Conservation (phyloP, 2,329 filamentous ascomycete species). For the Teratosphaeria pseudoeucalypti region DNA sequence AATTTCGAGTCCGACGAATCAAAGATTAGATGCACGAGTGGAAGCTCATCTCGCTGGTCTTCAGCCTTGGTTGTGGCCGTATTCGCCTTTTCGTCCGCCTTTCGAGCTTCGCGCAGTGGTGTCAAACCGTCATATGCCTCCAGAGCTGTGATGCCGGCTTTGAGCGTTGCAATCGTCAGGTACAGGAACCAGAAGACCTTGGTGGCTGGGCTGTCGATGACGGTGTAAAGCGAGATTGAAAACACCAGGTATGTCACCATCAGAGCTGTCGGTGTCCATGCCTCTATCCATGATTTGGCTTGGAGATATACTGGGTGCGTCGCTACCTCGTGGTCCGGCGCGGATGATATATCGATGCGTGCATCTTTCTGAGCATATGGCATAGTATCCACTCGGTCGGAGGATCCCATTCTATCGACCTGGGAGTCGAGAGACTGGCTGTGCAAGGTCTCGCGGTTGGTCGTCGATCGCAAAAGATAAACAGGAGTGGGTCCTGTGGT, state of each 20-base stretch:
- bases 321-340: neutral
- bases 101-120: constrained; percentile 9
- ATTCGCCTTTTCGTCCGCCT: constrained; percentile 5
- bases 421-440: neutral
- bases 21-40: constrained; percentile 10
- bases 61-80: constrained; percentile 2
- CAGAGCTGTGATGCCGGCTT: constrained; percentile 7
- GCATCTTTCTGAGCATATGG: neutral
- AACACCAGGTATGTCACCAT: constrained; percentile 14
- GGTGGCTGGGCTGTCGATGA: constrained; percentile 4
- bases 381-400: neutral
- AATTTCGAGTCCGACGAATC: neutral
- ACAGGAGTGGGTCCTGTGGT: neutral
- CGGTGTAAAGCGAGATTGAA: constrained; percentile 13
- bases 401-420: neutral
- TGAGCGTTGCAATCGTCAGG: constrained; percentile 10
- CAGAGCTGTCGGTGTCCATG: constrained; percentile 9
- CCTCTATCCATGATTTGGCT: neutral
- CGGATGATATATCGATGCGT: neutral
- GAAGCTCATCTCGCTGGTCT: constrained; percentile 5
- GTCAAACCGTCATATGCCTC: constrained; percentile 14
- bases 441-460: neutral
- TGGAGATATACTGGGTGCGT: neutral
- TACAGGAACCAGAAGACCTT: constrained; percentile 16
- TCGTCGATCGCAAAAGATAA: neutral